Conservation (phyloP, 345 rosid species). For the Euclidium syriacum region DNA sequence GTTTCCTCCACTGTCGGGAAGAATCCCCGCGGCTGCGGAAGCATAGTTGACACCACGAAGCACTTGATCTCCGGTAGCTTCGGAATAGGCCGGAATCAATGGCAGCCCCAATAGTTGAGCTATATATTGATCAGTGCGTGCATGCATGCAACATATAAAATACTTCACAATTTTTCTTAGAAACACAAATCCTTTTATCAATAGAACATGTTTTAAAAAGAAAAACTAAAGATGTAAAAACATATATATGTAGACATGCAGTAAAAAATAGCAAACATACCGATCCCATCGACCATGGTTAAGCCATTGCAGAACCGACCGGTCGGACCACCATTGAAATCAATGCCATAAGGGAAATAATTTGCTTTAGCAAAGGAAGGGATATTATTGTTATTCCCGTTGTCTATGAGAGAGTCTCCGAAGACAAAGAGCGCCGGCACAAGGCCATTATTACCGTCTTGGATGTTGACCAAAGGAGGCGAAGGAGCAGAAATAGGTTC, state of each 20-base stretch:
- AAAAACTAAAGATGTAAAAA: not conserved
- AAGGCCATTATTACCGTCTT: conserved; percentile 15
- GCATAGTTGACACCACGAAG: conserved; percentile 92
- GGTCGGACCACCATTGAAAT: conserved; percentile 87
- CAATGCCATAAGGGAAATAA: conserved; percentile 92
- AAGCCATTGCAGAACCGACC: conserved; percentile 97
- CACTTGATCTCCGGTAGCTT: conserved; percentile 70
- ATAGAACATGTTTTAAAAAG: not conserved
- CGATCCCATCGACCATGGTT: conserved; percentile 92
- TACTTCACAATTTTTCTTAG: not conserved
- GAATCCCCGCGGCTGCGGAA: conserved; percentile 96
- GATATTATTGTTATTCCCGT: conserved; percentile 84
- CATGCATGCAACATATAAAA: conserved; percentile 24
- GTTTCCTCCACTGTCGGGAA: conserved; percentile 82
- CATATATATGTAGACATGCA: not conserved
- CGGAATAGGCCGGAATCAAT: conserved; percentile 71
- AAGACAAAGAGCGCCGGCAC: conserved; percentile 93
- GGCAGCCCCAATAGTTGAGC: conserved; percentile 83
- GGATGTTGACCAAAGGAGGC: conserved; percentile 22
- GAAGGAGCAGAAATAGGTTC: conserved; percentile 22
- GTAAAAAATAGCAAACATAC: conserved; percentile 37
- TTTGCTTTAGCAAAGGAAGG: conserved; percentile 91
- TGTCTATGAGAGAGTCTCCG: conserved; percentile 93
- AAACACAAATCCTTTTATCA: too few species aligned
- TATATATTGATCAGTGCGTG: conserved; percentile 27